phyloP scores from a whole-genome alignment of 2,329 filamentous ascomycete genomes.

The Waltergamsia citrina region DNA sequence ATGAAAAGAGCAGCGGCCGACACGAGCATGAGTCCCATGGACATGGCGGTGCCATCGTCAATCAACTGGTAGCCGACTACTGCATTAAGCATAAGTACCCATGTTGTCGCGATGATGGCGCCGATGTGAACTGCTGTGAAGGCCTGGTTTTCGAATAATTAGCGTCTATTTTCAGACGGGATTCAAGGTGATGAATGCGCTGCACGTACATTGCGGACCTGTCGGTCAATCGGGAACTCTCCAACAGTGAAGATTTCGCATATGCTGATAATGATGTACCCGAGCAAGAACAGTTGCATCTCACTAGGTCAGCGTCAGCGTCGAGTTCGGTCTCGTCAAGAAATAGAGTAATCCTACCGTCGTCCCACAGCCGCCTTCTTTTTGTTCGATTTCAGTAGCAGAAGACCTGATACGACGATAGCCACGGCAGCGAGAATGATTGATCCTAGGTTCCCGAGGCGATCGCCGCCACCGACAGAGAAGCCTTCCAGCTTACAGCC shows the following conservation, averaged over 20 bases:
- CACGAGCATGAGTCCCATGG: conserved; percentile 61
- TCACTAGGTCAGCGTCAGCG: conserved; percentile 47
- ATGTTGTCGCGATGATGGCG: conserved; percentile 77
- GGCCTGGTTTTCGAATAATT: conserved; percentile 48
- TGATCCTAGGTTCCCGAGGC: conserved; percentile 84
- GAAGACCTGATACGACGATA: conserved; percentile 54
- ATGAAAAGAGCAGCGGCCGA: conserved; percentile 70
- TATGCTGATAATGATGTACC: conserved; percentile 80
- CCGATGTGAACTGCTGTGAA: conserved; percentile 89
- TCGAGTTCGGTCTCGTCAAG: background rate
- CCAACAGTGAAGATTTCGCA: conserved; percentile 97
- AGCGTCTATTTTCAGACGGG: too few relatives aligned
- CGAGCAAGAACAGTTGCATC: conserved; percentile 87
- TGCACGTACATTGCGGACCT: conserved; percentile 59
- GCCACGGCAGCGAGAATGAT: conserved; percentile 75
- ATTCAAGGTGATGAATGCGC: too few relatives aligned
- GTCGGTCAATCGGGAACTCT: conserved; percentile 66
- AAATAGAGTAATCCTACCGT: conserved; percentile 50
- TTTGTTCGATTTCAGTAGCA: conserved; percentile 73
- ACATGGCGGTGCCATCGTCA: conserved; percentile 85
- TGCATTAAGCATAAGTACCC: conserved; percentile 87
- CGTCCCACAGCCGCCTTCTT: conserved; percentile 92
- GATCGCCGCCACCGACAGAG: conserved; percentile 49
- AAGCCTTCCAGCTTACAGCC: conserved; percentile 75
- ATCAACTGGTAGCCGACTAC: conserved; percentile 87